These are phyloP conservation scores for Irpex sp. DNA, from an alignment of 1,284 basidiomycete species.

Conservation along the genomic window DNA sequence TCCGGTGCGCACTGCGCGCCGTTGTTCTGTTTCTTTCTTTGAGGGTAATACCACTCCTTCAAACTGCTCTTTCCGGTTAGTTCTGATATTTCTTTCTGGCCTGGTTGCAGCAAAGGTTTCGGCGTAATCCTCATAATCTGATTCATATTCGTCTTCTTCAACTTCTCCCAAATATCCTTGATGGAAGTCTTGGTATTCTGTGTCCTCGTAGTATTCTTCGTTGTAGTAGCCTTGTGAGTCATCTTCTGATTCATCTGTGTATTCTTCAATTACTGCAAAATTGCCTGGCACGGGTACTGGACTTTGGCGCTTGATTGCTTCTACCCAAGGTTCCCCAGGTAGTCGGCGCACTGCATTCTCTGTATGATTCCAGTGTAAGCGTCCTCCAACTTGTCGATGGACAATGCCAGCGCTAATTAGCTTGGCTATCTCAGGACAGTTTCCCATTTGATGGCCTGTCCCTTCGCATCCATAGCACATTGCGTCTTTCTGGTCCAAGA, in stretches of 20 bases:
- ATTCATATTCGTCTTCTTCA: not conserved
- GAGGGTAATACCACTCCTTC: not conserved
- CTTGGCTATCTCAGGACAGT: not conserved
- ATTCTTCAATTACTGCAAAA: no score
- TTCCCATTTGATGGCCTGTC: not conserved
- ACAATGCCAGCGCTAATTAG: not conserved
- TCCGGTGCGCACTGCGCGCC: not conserved
- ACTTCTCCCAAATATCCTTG: not conserved
- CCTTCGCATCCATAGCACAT: slow-evolving; percentile 2
- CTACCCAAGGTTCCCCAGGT: not conserved
- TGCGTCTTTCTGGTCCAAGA: not conserved
- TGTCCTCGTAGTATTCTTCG: no score
- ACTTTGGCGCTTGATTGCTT: not conserved
- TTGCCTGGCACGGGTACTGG: not conserved
- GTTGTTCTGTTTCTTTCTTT: not conserved
- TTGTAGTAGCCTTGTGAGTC: no score
- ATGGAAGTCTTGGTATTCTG: no score
- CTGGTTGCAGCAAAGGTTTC: not conserved
- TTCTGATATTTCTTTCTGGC: not conserved
- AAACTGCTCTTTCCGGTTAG: slow-evolving; percentile 3
- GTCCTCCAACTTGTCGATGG: not conserved
- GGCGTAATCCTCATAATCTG: not conserved
- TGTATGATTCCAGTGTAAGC: not conserved
- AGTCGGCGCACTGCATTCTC: not conserved
- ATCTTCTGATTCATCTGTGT: no score